phyloP scores from a whole-genome alignment of 2,329 filamentous ascomycete genomes.

The Sphaceloma murrayae region DNA sequence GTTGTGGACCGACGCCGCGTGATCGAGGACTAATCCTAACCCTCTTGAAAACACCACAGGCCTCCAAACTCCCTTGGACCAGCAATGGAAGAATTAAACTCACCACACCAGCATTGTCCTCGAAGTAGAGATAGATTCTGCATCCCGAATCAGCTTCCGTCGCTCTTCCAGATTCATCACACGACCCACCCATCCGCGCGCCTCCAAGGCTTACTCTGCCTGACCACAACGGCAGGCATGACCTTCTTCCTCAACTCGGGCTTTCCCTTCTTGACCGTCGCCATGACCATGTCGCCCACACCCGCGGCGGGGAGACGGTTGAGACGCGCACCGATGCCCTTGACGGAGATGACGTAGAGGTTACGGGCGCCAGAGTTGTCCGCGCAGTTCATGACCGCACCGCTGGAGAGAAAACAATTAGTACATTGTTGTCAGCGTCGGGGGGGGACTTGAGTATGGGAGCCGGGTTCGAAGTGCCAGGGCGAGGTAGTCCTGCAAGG shows the following conservation, averaged over 20 bases:
- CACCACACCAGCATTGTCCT: conserved; percentile 99
- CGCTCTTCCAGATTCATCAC: too few species aligned
- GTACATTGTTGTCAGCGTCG: conserved; percentile 7
- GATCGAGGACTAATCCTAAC: too few species aligned
- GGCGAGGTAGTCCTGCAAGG: neutral
- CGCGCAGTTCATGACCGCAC: conserved; percentile 99
- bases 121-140: conserved; percentile 99
- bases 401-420: conserved; percentile 49
- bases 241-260: conserved; percentile 99
- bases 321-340: conserved; percentile 93
- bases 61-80: neutral
- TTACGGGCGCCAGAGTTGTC: conserved; percentile 98
- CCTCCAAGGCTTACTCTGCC: conserved; percentile 99
- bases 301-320: conserved; percentile 95
- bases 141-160: too few species aligned
- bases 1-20: too few species aligned
- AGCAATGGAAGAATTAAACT: conserved; percentile 5
- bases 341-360: conserved; percentile 99
- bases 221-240: conserved; percentile 97
- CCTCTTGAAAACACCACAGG: too few species aligned
- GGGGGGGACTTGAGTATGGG: neutral
- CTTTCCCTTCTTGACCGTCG: conserved; percentile 99
- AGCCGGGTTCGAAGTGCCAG: neutral
- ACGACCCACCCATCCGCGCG: conserved; percentile 93
- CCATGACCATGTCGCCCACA: conserved; percentile 99